phyloP scores from a whole-genome alignment of 2,329 filamentous ascomycete genomes.

The Neonectria faginata region DNA sequence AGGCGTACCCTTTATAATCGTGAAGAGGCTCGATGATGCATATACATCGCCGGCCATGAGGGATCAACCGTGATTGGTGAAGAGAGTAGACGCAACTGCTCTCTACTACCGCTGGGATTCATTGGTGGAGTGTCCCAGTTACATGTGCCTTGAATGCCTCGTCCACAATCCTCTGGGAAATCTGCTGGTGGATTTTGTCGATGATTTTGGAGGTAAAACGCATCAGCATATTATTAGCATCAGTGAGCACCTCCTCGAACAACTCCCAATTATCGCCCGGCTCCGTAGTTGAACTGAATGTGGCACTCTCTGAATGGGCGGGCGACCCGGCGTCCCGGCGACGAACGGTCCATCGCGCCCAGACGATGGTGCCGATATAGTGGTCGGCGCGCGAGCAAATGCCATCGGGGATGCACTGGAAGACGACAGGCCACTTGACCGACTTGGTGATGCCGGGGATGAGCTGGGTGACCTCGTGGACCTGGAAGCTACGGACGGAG shows the following conservation, averaged over 20 bases:
- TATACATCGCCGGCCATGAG: background rate
- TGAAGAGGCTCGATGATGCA: background rate
- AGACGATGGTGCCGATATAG: constrained; percentile 54
- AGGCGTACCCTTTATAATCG: background rate
- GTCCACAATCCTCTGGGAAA: constrained; percentile 45
- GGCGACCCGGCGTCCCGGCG: constrained; percentile 14
- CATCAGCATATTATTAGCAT: constrained; percentile 46
- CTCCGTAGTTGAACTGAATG: constrained; percentile 18
- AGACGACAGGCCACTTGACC: constrained; percentile 54
- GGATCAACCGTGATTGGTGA: background rate
- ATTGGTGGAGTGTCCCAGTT: constrained; percentile 4
- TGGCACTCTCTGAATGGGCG: constrained; percentile 19
- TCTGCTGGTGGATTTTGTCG: constrained; percentile 41
- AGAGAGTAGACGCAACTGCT: background rate
- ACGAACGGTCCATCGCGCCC: constrained; percentile 48
- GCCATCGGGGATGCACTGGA: constrained; percentile 54
- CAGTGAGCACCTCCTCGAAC: constrained; percentile 43
- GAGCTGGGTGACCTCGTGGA: constrained; percentile 45
- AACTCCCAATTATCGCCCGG: constrained; percentile 42
- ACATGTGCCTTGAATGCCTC: constrained; percentile 36
- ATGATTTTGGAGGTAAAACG: constrained; percentile 45
- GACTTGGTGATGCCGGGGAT: constrained; percentile 53
- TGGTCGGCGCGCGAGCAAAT: constrained; percentile 55
- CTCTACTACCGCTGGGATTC: background rate
- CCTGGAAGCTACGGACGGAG: constrained; percentile 47